Base-by-base conservation (phyloP, 1,139 yeast species). In the Suhomyces bolitotheri region DNA sequence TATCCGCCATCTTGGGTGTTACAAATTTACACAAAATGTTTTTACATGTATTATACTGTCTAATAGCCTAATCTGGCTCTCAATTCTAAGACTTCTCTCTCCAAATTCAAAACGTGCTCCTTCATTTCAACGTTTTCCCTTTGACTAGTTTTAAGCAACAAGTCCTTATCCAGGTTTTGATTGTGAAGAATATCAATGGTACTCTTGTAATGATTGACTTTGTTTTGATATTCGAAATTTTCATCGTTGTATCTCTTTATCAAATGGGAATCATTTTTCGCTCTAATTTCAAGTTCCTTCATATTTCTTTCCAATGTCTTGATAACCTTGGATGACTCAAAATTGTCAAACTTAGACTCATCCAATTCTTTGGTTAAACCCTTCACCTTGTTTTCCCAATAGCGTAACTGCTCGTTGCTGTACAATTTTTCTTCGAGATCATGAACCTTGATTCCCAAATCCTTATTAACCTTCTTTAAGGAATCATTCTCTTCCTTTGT, bases 61-160 rank as follows among this genome's bases (percentile, higher is more conserved):
- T 21, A 34, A 19, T 34, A 31, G 6, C 63, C 62, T 16, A 63
- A 43, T 38, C 52, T 55, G 22, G 65, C 66, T 50, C 76, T 76
- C 78, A 89, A 79, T 40, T 78, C 80, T 32, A 76, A 68, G 12
- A 83, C 60, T 52, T 86, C 95, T 49, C 70, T 76, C 56, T 85
- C 89, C 45, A 82, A 56, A 39, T 73, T 61, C 40, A 79, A 57
- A 35, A 76, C 61, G 30, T 64, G 64, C 44, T 81, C 87, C 45
- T 75, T 76, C 44, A 74, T 61, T 33, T 78, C 81, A 6, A 71
- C 43, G 22, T 54, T 58, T 31, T 68, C 71, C 34, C 74, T 54
- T 41, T 68, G 69, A 24, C 51, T 47, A 4, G 61, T 47, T 33
- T 63, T 68, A 24, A 51, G 51, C 40, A 41, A 63, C 48, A 56